phyloP scores from a whole-genome alignment of 805 yeast genomes.

The Kodamaea sagamina region DNA sequence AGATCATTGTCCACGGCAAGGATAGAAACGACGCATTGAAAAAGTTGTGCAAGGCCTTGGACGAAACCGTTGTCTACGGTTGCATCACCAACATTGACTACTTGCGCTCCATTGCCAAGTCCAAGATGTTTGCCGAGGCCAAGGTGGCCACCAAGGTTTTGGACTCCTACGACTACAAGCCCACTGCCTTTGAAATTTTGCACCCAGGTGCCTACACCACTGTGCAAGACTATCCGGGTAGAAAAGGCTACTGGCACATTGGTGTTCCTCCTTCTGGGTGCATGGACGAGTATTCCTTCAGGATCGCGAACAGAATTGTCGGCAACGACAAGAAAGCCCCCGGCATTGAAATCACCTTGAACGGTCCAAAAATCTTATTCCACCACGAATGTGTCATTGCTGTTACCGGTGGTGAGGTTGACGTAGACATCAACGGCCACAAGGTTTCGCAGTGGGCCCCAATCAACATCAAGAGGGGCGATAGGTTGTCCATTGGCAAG shows the following conservation, averaged over 20 bases:
- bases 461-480: slow-evolving; percentile 68
- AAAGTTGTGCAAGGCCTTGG: slow-evolving; percentile 75
- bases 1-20: slow-evolving; percentile 91
- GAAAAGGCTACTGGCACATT: slow-evolving; percentile 81
- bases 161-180: slow-evolving; percentile 75
- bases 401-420: slow-evolving; percentile 82
- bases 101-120: slow-evolving; percentile 78
- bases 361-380: slow-evolving; percentile 84
- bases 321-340: slow-evolving; percentile 85
- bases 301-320: slow-evolving; percentile 86
- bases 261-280: slow-evolving; percentile 99
- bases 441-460: slow-evolving; percentile 70
- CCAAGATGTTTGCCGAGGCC: slow-evolving; percentile 81
- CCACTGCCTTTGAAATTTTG: slow-evolving; percentile 81
- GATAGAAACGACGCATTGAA: slow-evolving; percentile 82
- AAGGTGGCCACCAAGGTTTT: slow-evolving; percentile 84
- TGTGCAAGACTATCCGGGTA: slow-evolving; percentile 96
- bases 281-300: slow-evolving; percentile 90
- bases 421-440: slow-evolving; percentile 64
- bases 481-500: slow-evolving; percentile 78
- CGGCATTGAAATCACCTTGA: slow-evolving; percentile 84
- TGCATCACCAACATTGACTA: slow-evolving; percentile 90
- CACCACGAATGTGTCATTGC: slow-evolving; percentile 78
- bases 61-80: slow-evolving; percentile 86
- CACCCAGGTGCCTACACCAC: slow-evolving; percentile 81